Base-by-base conservation (phyloP, 1,139 yeast genomes). In the Meyerozyma smithsonii region DNA sequence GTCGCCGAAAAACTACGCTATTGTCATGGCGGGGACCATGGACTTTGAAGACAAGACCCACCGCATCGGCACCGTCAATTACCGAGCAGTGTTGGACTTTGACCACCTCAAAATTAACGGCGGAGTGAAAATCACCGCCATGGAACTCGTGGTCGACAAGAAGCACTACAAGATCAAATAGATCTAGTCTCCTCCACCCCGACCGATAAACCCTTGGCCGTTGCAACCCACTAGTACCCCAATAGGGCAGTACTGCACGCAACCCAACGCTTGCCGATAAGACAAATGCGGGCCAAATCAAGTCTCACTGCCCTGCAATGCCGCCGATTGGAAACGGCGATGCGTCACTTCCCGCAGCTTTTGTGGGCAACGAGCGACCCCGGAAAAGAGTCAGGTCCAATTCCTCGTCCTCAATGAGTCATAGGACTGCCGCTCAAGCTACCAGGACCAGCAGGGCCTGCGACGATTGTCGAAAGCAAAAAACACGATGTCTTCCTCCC, bases 401-500 rank as follows among this genome's bases (percentile, higher is more conserved):
- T n/a, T 5, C 23, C 21, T 17, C 21, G 15, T 18, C 34, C 12
- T 26, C 30, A 12, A 10, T 5, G 30, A 30, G 20, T 4, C 12
- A n/a, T n/a, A 36, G 37, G 16, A 37, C 17, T 5, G 16, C 19
- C 8, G 36, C 38, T 11, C 55, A 62, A 49, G 68, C 70, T 0
- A 64, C 77, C 1, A 52, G 85, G 37, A 77, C 81, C 0, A 54
- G 74, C 4, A 67, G 66, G 45, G 88, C 88, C 0, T 81, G 88
- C 53, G 71, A 69, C 4, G 56, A 65, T 17, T 81, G 88, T 51
- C 62, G 87, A 28, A 69, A 62, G 45, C 84, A 77, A 52, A 81
- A 81, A 57, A 79, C 86, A 1, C 57, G 84, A 41, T 81, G 88
- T 49, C 71, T 81, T 47, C 64, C 79, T 36, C 66, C 78, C 1